Percentiles rank a stretch among this genome's conserved stretches.
Conservation (phyloP, 257 asterid species). For the Nicotiana noctiflora region DNA sequence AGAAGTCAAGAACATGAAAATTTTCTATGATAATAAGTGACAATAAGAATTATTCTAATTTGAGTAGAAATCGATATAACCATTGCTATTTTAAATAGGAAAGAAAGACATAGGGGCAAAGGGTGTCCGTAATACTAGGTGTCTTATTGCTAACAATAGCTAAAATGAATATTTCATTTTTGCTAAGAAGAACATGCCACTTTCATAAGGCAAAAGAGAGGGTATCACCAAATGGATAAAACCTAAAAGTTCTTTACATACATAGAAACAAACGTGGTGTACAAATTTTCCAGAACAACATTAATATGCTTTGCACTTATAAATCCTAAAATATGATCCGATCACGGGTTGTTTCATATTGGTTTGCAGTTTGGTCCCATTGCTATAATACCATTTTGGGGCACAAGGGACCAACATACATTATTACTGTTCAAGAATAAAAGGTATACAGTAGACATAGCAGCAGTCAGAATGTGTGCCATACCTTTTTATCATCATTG, state of each 20-base stretch:
- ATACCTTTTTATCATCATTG: background rate
- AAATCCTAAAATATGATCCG: conserved; percentile 13
- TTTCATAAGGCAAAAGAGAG: background rate
- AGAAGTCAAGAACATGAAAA: no score
- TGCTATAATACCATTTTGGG: conserved; percentile 5
- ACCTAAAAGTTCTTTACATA: background rate
- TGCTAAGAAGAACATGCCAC: background rate
- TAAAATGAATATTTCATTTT: background rate
- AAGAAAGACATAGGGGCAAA: background rate
- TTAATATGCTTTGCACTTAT: background rate
- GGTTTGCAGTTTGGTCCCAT: conserved; percentile 11
- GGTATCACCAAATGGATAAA: background rate
- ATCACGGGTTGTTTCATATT: conserved; percentile 34
- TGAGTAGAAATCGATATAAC: background rate
- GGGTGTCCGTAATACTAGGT: background rate
- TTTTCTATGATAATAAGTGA: no score
- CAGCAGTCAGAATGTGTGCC: background rate
- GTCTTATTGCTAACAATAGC: background rate
- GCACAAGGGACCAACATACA: conserved; percentile 7
- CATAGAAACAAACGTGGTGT: background rate
- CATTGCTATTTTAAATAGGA: background rate
- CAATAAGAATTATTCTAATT: background rate
- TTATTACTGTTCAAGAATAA: background rate
- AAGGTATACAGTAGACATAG: conserved; percentile 4
- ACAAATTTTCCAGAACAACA: background rate